Percentiles rank a stretch among this genome's conserved stretches.
Conservation (phyloP, 257 asterid genomes). For the Anisodus tanguticus region DNA sequence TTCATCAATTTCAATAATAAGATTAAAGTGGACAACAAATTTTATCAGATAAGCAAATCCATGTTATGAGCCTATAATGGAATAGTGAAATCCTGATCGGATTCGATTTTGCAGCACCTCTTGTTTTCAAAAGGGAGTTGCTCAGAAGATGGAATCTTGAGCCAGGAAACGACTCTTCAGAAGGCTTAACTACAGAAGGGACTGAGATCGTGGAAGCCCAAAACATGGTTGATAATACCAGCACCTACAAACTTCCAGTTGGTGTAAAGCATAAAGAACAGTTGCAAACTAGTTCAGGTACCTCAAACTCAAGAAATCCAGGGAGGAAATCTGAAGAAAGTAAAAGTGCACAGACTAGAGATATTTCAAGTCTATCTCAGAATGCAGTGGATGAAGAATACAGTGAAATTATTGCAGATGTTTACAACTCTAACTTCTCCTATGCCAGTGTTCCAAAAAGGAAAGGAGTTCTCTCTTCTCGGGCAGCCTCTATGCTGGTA, state of each 20-base stretch:
- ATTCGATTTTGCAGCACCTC: conserved; percentile 51
- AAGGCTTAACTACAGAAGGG: conserved; percentile 49
- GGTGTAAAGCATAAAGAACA: conserved; percentile 70
- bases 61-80: not conserved
- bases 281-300: conserved; percentile 45
- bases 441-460: conserved; percentile 51
- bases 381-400: conserved; percentile 49
- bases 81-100: conserved; percentile 28
- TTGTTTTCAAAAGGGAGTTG: conserved; percentile 58
- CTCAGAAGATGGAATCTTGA: conserved; percentile 58
- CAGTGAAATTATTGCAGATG: conserved; percentile 38
- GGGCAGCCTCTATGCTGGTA: conserved; percentile 99
- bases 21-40: not conserved
- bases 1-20: conserved; percentile 12
- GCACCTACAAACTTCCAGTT: conserved; percentile 80
- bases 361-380: conserved; percentile 48
- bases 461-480: conserved; percentile 80
- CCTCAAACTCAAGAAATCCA: conserved; percentile 48
- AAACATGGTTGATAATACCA: conserved; percentile 51
- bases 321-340: conserved; percentile 47
- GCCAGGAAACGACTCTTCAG: conserved; percentile 46
- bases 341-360: conserved; percentile 38
- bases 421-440: conserved; percentile 41
- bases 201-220: conserved; percentile 49
- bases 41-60: conserved; percentile 5